phyloP scores from a whole-genome alignment of 805 yeast species.

The Lachancea quebecensis region DNA sequence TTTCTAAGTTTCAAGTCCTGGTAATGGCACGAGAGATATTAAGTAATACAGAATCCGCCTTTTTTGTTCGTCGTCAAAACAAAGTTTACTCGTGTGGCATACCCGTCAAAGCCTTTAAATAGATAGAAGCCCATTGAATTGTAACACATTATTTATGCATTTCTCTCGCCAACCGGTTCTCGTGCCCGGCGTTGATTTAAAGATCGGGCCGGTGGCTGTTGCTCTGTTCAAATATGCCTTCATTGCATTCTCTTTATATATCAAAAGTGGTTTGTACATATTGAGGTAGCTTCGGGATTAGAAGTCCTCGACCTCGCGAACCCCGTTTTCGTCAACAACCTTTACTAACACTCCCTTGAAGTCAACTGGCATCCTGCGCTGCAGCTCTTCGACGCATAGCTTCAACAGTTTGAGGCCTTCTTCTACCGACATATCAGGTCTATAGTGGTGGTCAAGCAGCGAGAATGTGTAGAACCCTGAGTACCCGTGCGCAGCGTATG shows the following conservation, averaged over 20 bases:
- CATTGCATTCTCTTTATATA: conserved; percentile 1
- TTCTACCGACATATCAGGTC: conserved; percentile 62
- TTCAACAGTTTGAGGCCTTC: conserved; percentile 74
- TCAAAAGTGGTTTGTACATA: neutral
- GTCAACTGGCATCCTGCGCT: conserved; percentile 67
- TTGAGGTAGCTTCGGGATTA: conserved; percentile 1
- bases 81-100: no score
- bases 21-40: no score
- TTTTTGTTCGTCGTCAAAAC: no score
- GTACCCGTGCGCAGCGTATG: conserved; percentile 97
- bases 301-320: conserved; percentile 36
- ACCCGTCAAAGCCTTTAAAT: no score
- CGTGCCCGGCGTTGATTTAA: no score
- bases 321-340: conserved; percentile 57
- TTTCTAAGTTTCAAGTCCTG: no score
- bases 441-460: conserved; percentile 82
- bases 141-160: no score
- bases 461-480: conserved; percentile 95
- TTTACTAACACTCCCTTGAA: conserved; percentile 80
- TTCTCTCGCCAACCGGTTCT: no score
- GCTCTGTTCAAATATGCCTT: neutral
- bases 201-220: no score
- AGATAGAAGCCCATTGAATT: no score
- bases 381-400: conserved; percentile 70
- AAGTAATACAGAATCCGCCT: no score